Conservation (phyloP, 345 rosid species). For the Noccaea bulbosa region DNA sequence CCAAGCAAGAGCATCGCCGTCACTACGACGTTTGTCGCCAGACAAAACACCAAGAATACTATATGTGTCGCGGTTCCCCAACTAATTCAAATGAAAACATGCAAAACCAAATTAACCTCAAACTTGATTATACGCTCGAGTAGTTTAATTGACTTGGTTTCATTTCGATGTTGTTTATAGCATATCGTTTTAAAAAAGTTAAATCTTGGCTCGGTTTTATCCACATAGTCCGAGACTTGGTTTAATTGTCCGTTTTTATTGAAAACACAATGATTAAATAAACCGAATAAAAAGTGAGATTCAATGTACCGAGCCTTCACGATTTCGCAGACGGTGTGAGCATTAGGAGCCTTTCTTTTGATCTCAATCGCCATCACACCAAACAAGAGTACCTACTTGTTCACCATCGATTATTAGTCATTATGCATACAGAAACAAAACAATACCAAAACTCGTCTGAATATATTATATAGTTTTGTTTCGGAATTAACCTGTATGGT, state of each 20-base stretch:
- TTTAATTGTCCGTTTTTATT: not conserved
- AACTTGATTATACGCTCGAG: not conserved
- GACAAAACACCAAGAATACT: slow-evolving; percentile 84
- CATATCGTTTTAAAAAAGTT: too few species aligned
- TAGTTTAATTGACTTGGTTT: not conserved
- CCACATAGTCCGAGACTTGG: not conserved
- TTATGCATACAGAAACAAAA: not conserved
- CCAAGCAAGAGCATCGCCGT: slow-evolving; percentile 96
- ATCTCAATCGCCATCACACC: slow-evolving; percentile 97
- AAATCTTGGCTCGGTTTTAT: not conserved
- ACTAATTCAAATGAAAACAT: slow-evolving; percentile 46
- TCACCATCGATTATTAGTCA: not conserved
- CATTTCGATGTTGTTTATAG: not conserved
- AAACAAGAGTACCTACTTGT: slow-evolving; percentile 73
- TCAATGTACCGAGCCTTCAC: slow-evolving; percentile 78
- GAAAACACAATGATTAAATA: not conserved
- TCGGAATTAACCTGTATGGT: slow-evolving; percentile 72
- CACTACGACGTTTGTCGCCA: slow-evolving; percentile 74
- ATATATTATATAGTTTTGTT: not conserved
- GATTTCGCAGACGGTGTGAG: slow-evolving; percentile 93
- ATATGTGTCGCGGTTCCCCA: slow-evolving; percentile 91
- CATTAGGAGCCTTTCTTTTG: slow-evolving; percentile 92
- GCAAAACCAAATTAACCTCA: not conserved
- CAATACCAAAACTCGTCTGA: not conserved
- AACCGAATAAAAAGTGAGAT: not conserved